Conservation (phyloP, 164 flowering plant species). For the Vitis rupestris region DNA sequence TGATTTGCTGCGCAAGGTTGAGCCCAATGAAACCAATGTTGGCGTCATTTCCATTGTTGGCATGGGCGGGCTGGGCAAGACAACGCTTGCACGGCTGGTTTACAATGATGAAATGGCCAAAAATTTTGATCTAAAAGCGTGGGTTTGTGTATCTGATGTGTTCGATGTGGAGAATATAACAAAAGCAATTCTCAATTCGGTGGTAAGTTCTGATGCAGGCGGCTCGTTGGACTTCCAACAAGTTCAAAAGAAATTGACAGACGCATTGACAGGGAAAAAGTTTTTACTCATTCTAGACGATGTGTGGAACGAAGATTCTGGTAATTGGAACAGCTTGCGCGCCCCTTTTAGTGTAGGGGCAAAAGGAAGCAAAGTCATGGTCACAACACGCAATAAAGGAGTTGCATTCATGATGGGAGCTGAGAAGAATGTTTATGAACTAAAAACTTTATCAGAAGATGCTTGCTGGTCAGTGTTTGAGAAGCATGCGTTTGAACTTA, state of each 20-base stretch:
- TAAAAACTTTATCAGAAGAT: no score
- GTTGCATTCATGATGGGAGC: no score
- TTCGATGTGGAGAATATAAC: not conserved
- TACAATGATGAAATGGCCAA: not conserved
- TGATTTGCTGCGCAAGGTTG: no score
- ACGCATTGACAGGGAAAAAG: not conserved
- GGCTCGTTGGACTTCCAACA: no score
- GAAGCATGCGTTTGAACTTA: no score
- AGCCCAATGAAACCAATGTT: no score
- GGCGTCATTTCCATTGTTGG: no score
- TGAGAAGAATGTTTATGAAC: no score
- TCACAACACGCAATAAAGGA: no score
- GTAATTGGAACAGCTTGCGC: slow-evolving; percentile 1
- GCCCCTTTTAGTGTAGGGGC: slow-evolving; percentile 6
- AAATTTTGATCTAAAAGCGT: not conserved
- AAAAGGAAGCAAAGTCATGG: slow-evolving; percentile 5
- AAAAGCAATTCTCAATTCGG: not conserved
- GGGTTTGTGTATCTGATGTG: slow-evolving; percentile 12
- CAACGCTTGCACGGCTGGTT: no score
- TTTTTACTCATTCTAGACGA: slow-evolving; percentile 18
- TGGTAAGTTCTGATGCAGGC: not conserved
- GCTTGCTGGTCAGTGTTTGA: no score
- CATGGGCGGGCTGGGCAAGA: no score
- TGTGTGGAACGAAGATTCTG: slow-evolving; percentile 1
- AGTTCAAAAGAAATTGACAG: not conserved